A percentile compares a stretch with the other conserved stretches of the same genome.
Conservation (phyloP, 768 basidiomycete species). For the Steccherinum ochraceum region DNA sequence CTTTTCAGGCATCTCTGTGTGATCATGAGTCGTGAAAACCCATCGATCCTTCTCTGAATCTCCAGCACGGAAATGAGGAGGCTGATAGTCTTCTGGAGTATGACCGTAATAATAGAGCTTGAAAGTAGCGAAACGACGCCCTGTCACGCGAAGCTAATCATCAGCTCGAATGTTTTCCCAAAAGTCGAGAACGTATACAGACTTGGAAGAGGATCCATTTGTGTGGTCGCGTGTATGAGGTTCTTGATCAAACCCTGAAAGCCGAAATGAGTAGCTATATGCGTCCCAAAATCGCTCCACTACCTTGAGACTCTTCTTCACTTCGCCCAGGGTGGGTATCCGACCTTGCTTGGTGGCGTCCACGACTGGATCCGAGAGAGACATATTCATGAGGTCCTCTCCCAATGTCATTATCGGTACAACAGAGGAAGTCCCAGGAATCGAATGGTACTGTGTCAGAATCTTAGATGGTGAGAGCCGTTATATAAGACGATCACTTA, state of each 20-base stretch:
- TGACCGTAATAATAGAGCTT: constrained; percentile 80
- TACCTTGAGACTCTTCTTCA: constrained; percentile 79
- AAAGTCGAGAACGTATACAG: constrained; percentile 18
- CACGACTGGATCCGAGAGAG: constrained; percentile 53
- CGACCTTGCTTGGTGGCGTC: constrained; percentile 54
- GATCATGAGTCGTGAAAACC: constrained; percentile 75
- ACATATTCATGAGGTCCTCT: constrained; percentile 47
- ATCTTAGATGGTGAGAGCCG: not conserved
- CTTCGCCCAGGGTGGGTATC: constrained; percentile 70
- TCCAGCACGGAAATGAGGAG: constrained; percentile 69
- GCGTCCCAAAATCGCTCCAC: not conserved
- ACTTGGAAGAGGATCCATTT: constrained; percentile 80
- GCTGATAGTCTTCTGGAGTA: constrained; percentile 80
- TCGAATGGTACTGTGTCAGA: constrained; percentile 58
- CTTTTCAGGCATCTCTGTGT: constrained; percentile 68
- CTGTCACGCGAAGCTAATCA: constrained; percentile 28
- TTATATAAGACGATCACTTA: constrained; percentile 20
- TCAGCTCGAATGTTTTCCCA: constrained; percentile 1
- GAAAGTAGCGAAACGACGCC: constrained; percentile 81
- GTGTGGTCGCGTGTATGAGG: constrained; percentile 69
- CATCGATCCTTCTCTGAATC: constrained; percentile 69
- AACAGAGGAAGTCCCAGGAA: constrained; percentile 51
- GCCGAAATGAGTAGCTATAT: not conserved
- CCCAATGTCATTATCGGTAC: constrained; percentile 74
- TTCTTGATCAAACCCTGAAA: constrained; percentile 67